A percentile compares a stretch with the other conserved stretches of the same genome.
phyloP scores from a whole-genome alignment of 768 basidiomycete genomes.

The Auricularia sp. region DNA sequence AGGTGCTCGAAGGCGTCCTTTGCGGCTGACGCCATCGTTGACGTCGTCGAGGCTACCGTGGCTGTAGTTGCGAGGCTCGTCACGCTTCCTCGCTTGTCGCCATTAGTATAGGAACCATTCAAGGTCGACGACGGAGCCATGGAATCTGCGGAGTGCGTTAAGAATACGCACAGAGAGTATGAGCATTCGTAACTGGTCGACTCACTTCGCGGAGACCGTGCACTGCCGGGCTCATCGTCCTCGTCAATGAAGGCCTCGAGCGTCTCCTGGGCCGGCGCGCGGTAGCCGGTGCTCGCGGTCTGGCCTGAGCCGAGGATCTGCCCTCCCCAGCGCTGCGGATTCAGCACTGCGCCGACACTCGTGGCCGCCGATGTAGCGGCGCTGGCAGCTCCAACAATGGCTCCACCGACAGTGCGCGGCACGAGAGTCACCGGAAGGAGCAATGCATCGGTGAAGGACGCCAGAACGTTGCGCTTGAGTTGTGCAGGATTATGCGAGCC shows the following conservation, averaged over 20 bases:
- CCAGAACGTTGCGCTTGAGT: conserved; percentile 85
- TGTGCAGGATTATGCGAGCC: conserved; percentile 79
- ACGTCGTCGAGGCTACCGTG: neutral
- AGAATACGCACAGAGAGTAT: neutral
- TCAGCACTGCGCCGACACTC: conserved; percentile 80
- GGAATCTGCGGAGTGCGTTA: too few species aligned
- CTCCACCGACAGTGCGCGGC: conserved; percentile 50
- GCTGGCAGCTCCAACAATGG: conserved; percentile 55
- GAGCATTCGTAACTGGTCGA: neutral
- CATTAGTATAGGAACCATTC: neutral
- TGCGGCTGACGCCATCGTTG: too few species aligned
- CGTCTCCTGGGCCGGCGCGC: conserved; percentile 3
- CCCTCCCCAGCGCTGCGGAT: conserved; percentile 77
- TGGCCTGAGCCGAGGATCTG: conserved; percentile 4
- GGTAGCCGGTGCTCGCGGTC: conserved; percentile 5
- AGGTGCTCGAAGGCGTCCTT: conserved; percentile 37
- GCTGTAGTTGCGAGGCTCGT: neutral
- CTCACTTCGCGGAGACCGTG: neutral
- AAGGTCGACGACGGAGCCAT: neutral
- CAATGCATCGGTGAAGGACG: conserved; percentile 83
- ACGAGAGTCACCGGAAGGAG: conserved; percentile 94
- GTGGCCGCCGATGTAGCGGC: conserved; percentile 70
- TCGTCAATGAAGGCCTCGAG: neutral
- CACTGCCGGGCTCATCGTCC: neutral
- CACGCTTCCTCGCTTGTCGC: neutral